Base-by-base conservation (phyloP, 805 yeast genomes). In the Priceomyces haplophilus region DNA sequence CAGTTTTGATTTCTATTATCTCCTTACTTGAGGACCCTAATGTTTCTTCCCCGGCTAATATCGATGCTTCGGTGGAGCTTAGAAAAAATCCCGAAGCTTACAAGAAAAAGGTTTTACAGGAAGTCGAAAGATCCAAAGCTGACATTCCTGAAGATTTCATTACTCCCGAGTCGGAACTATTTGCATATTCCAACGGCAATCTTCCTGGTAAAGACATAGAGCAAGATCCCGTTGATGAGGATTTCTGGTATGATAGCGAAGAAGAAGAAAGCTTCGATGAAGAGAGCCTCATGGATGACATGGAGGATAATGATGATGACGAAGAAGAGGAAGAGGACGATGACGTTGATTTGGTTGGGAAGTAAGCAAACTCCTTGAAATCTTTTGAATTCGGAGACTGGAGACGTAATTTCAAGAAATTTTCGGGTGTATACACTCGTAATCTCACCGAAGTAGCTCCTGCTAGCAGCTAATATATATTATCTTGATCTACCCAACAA, bases 11-110 rank as follows among this genome's bases (percentile, higher is more conserved):
- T 42, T 86, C 96, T 25, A 90, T 91, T 50, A 85, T 91, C 15
- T 88, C 97, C 7, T 75, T 91, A 40, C 75, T 91, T 54, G 96
- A 89, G 57, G 97, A 91, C 62, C 98, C 98, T 41, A 91, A 91
- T 67, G 83, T 87, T 45, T 79, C 81, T 47, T 87, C 96, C 1
- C 97, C 98, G 5, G 98, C 98, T 4, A 91, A 91, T 63, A 90
- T 91, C 39, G 98, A 91, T 63, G 98, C 98, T 13, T 86, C 96
- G 15, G 88, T 89, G 34, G 87, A 85, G 54, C 89, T 88, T 78
- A 76, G 96, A 56, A 88, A 86, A 56, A 79, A 85, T 62, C 83
- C 83, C 21, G 88, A 82, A 19, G 82, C 78, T 36, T 91, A 88
- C 67, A 79, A 79, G 61, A 80, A 76, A 55, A 79, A 80, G 58